A percentile compares a stretch with the other conserved stretches of the same genome.
These are phyloP conservation scores for Chaetomiaceae sp. DNA, from an alignment of 2,329 filamentous ascomycete species.

Conservation along the genomic window DNA sequence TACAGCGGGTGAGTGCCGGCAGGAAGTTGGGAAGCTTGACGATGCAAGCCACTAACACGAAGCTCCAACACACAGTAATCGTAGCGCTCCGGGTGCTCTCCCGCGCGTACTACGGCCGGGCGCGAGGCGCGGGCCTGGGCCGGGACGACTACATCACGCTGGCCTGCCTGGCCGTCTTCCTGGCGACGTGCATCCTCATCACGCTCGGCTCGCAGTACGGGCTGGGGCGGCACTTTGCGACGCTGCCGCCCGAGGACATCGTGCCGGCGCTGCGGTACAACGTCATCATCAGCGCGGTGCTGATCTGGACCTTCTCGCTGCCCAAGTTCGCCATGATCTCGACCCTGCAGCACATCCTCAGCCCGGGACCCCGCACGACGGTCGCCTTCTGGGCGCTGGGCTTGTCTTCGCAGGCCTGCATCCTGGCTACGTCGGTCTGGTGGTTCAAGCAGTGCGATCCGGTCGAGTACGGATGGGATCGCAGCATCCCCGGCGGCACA, in stretches of 20 bases:
- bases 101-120: conserved; percentile 18
- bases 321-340: conserved; percentile 32
- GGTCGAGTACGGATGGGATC: conserved; percentile 6
- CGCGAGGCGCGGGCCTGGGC: conserved; percentile 21
- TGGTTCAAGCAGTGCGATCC: conserved; percentile 28
- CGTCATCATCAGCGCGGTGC: conserved; percentile 27
- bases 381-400: conserved; percentile 29
- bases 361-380: conserved; percentile 27
- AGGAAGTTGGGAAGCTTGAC: too few species aligned
- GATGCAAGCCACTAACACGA: not conserved
- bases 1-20: not conserved
- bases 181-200: conserved; percentile 27
- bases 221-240: conserved; percentile 24
- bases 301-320: conserved; percentile 31
- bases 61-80: conserved; percentile 18
- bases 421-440: conserved; percentile 28
- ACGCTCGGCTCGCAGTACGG: conserved; percentile 25
- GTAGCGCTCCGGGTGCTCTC: conserved; percentile 26
- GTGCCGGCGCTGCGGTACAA: conserved; percentile 27
- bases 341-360: conserved; percentile 28
- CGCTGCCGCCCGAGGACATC: conserved; percentile 16
- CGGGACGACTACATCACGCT: conserved; percentile 30
- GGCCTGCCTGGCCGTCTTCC: conserved; percentile 25
- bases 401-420: conserved; percentile 28
- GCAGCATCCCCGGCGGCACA: not conserved